Evolutionary conservation across 2,329 filamentous ascomycete species (phyloP).

Genomic region (Fusarium brachygibbosum): DNA sequence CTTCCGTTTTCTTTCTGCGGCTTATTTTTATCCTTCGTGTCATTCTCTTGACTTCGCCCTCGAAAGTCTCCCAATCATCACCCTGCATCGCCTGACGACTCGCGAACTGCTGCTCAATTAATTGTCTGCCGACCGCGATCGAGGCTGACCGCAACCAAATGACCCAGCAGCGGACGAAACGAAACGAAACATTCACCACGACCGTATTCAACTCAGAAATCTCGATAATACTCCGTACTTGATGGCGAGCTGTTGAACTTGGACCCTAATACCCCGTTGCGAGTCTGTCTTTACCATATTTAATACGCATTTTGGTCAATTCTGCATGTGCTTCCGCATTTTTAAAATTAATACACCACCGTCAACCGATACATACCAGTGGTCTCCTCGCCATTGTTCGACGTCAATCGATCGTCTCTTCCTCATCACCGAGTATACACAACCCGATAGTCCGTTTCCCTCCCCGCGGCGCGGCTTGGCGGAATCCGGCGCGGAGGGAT

Average conservation of each 20-base stretch:
- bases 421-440: constrained; percentile 12
- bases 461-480: constrained; percentile 41
- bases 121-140: constrained; percentile 3
- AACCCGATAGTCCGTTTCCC: constrained; percentile 26
- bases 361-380: constrained; percentile 36
- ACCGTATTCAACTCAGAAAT: constrained; percentile 7
- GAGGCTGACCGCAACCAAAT: constrained; percentile 36
- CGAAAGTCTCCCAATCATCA: background rate
- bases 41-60: constrained; percentile 5
- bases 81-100: constrained; percentile 5
- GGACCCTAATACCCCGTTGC: background rate
- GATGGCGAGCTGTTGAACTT: constrained; percentile 3
- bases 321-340: constrained; percentile 41
- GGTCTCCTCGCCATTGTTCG: constrained; percentile 20
- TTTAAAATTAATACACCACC: constrained; percentile 40
- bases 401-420: constrained; percentile 16
- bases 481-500: constrained; percentile 57
- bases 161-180: constrained; percentile 23
- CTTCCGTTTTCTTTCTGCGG: constrained; percentile 19
- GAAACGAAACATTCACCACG: constrained; percentile 35
- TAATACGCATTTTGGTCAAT: constrained; percentile 27
- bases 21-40: constrained; percentile 22
- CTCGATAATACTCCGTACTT: constrained; percentile 9
- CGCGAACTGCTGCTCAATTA: constrained; percentile 11
- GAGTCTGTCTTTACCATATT: constrained; percentile 25